phyloP scores from a whole-genome alignment of 1,284 basidiomycete species.

The Cutaneotrichosporon cutaneum region DNA sequence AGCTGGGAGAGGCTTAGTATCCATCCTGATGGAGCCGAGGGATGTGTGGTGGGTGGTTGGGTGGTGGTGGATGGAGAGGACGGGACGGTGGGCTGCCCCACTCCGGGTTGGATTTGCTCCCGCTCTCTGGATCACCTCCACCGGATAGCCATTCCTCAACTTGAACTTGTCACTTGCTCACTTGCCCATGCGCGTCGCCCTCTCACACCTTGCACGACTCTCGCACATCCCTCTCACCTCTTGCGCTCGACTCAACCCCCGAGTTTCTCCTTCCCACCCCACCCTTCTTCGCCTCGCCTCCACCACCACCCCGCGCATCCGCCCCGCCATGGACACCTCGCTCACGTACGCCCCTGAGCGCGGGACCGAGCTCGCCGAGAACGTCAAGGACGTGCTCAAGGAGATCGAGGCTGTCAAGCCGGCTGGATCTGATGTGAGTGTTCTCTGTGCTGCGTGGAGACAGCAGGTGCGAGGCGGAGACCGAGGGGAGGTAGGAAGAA shows the following conservation, averaged over 20 bases:
- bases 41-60: too few species aligned
- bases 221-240: background rate
- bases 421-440: constrained; percentile 11
- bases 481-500: background rate
- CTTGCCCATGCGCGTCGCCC: background rate
- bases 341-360: constrained; percentile 47
- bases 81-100: too few species aligned
- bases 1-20: too few species aligned
- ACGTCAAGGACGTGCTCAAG: constrained; percentile 48
- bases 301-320: constrained; percentile 1
- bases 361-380: constrained; percentile 50
- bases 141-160: too few species aligned
- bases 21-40: too few species aligned
- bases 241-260: too few species aligned
- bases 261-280: too few species aligned
- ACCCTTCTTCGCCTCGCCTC: background rate
- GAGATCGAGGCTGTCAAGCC: constrained; percentile 37
- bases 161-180: background rate
- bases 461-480: background rate
- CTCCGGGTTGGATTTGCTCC: too few species aligned
- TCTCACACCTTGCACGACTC: background rate
- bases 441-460: background rate
- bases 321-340: constrained; percentile 17
- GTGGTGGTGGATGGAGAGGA: too few species aligned
- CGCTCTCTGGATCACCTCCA: too few species aligned